Evolutionary conservation across 2,329 filamentous ascomycete species (phyloP).

Genomic region (Beauveria brongniartii): DNA sequence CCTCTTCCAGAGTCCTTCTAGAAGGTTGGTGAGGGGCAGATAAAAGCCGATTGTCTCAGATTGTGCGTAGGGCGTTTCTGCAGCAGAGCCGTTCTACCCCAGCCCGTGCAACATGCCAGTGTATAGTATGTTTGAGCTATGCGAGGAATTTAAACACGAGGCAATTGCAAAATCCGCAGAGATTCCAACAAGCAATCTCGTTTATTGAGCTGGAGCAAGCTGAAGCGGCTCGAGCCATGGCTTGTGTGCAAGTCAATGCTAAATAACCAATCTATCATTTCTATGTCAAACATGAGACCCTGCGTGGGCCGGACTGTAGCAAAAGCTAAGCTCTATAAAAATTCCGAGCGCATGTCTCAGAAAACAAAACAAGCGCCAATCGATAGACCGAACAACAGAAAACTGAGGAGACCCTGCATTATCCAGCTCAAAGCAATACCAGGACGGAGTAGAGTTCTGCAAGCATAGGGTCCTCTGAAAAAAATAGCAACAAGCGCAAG

Average conservation of each 20-base stretch:
- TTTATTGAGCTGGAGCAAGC: neutral
- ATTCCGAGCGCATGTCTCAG: neutral
- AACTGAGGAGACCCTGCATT: neutral
- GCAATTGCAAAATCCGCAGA: neutral
- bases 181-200: neutral
- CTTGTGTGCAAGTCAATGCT: neutral
- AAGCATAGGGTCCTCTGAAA: neutral
- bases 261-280: neutral
- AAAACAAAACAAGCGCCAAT: neutral
- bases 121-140: neutral
- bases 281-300: neutral
- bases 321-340: neutral
- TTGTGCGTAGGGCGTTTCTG: neutral
- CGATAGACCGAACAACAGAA: neutral
- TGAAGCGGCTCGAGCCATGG: neutral
- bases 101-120: neutral
- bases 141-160: neutral
- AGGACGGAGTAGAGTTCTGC: neutral
- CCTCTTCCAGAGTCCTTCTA: neutral
- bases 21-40: neutral
- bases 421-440: neutral
- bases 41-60: constrained; percentile 7
- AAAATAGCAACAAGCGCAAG: neutral
- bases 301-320: neutral
- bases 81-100: neutral